These are phyloP conservation scores for Aspergillus aculeatinus DNA, from an alignment of 2,329 filamentous ascomycete genomes.

Conservation along the genomic window DNA sequence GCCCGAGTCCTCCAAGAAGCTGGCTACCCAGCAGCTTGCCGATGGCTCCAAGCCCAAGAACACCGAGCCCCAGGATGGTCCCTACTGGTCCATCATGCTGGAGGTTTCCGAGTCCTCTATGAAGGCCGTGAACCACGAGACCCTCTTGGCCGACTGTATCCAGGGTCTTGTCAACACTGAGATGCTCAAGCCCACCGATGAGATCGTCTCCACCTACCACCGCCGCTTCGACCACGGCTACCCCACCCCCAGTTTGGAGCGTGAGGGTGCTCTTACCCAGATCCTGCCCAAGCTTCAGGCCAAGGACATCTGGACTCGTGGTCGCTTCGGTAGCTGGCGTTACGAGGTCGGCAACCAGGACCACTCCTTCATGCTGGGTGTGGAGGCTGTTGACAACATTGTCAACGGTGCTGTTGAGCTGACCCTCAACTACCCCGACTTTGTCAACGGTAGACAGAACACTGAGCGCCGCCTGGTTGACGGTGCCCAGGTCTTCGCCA, in stretches of 20 bases:
- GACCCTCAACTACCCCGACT: conserved; percentile 94
- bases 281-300: conserved; percentile 89
- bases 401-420: conserved; percentile 86
- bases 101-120: conserved; percentile 93
- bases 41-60: conserved; percentile 78
- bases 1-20: conserved; percentile 75
- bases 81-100: conserved; percentile 99
- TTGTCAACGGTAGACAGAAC: conserved; percentile 75
- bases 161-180: conserved; percentile 97
- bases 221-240: conserved; percentile 98
- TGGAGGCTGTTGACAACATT: conserved; percentile 88
- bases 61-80: conserved; percentile 74
- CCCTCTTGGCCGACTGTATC: conserved; percentile 84
- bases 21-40: conserved; percentile 81
- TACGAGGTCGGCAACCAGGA: conserved; percentile 98
- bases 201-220: conserved; percentile 98
- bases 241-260: conserved; percentile 90
- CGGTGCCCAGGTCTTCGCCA: conserved; percentile 58
- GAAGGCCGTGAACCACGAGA: conserved; percentile 89
- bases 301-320: conserved; percentile 89
- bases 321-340: conserved; percentile 95
- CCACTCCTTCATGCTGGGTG: conserved; percentile 95
- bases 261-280: conserved; percentile 89
- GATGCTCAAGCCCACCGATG: conserved; percentile 86
- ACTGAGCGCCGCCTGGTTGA: conserved; percentile 62